These are phyloP conservation scores for Rubus idaeus DNA, from an alignment of 306 rosid species.

Conservation along the genomic window DNA sequence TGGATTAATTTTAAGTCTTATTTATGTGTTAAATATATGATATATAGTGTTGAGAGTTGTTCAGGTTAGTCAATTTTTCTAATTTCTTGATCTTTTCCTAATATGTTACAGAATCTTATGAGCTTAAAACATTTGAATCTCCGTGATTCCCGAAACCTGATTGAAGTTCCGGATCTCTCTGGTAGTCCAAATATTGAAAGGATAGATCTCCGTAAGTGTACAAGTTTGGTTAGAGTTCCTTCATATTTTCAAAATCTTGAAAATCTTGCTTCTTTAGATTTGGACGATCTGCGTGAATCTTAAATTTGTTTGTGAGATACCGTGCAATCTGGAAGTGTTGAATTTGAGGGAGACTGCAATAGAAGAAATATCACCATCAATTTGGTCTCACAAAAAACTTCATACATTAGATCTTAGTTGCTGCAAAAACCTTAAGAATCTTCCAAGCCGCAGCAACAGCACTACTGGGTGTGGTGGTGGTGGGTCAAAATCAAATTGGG, in stretches of 20 bases:
- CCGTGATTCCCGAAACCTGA: neutral
- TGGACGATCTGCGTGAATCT: rapidly evolving
- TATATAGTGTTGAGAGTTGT: neutral
- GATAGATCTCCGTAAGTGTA: neutral
- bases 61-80: neutral
- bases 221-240: neutral
- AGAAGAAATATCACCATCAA: constrained; percentile 18
- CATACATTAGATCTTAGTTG: neutral
- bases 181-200: neutral
- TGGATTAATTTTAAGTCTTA: no score
- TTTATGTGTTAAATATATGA: neutral
- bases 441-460: constrained; percentile 14
- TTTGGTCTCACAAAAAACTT: neutral
- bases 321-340: neutral
- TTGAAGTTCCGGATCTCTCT: neutral
- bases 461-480: no score
- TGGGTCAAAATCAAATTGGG: neutral
- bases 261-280: neutral
- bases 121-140: constrained; percentile 15
- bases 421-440: neutral
- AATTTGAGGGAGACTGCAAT: neutral
- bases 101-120: constrained; percentile 14
- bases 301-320: neutral
- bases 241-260: neutral
- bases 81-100: neutral